Conservation (phyloP, 2,329 filamentous ascomycete genomes). For the Pestalotiopsis sp. region DNA sequence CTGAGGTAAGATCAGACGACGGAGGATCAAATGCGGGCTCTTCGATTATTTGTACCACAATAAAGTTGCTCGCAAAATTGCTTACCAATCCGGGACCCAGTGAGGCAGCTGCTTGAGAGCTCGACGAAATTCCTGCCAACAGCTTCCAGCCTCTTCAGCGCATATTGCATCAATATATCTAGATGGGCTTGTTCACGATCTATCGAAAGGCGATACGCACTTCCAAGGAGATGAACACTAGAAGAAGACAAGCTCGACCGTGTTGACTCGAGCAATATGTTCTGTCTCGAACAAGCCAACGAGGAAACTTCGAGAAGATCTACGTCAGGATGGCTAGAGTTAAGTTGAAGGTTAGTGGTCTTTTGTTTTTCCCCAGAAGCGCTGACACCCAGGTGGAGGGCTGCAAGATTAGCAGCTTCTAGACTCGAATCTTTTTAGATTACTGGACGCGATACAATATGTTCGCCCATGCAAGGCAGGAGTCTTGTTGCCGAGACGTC, state of each 20-base stretch:
- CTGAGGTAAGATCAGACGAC: too few relatives aligned
- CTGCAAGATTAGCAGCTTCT: background rate
- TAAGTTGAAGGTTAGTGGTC: slow-evolving; percentile 3
- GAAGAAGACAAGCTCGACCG: background rate
- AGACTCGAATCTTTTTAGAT: background rate
- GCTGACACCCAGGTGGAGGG: background rate
- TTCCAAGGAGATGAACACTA: too few relatives aligned
- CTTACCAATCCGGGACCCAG: too few relatives aligned
- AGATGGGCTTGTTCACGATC: too few relatives aligned
- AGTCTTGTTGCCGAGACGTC: background rate
- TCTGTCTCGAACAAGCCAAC: background rate
- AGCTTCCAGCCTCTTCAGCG: too few relatives aligned
- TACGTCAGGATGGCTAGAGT: background rate
- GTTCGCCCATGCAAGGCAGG: background rate
- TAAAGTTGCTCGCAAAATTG: too few relatives aligned
- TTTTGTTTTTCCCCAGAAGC: background rate
- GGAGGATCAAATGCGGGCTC: too few relatives aligned
- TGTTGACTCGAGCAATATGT: background rate
- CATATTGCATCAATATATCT: too few relatives aligned
- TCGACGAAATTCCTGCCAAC: too few relatives aligned
- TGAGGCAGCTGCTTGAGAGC: too few relatives aligned
- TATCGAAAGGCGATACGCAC: too few relatives aligned
- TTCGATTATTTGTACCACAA: too few relatives aligned
- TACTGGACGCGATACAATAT: background rate
- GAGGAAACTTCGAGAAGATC: background rate